Percentiles rank a stretch among this genome's conserved stretches.
Evolutionary conservation across 2,329 filamentous ascomycete species (phyloP).

Genomic region (Venturia asperata): DNA sequence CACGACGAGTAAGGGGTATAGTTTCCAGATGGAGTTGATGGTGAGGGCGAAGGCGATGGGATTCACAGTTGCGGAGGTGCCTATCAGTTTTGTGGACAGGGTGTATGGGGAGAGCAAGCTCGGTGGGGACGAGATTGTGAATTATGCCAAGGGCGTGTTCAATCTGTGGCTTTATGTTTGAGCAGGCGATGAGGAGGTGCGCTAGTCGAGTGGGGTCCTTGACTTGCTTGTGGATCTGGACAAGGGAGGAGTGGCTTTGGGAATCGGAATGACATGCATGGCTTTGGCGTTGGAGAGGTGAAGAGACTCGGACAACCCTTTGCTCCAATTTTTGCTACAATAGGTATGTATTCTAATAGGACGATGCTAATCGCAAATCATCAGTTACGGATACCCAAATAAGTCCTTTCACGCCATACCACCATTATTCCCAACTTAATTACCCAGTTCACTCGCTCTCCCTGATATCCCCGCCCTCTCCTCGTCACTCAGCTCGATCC

Average conservation of each 20-base stretch:
- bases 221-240: too few relatives aligned
- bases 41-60: conserved; percentile 95
- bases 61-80: conserved; percentile 86
- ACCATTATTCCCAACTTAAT: neutral
- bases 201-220: neutral
- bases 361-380: neutral
- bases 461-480: conserved; percentile 2
- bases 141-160: conserved; percentile 70
- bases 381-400: neutral
- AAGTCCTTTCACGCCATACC: neutral
- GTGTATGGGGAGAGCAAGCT: conserved; percentile 94
- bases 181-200: neutral
- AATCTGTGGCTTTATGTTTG: conserved; percentile 43
- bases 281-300: neutral
- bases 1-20: conserved; percentile 95
- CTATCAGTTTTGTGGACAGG: conserved; percentile 92
- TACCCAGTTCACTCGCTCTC: neutral
- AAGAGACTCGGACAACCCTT: neutral
- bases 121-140: conserved; percentile 88
- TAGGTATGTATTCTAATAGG: neutral
- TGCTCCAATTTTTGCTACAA: neutral
- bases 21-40: conserved; percentile 99
- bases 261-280: conserved; percentile 1
- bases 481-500: conserved; percentile 12
- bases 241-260: neutral